Base-by-base conservation (phyloP, 768 basidiomycete species). In the Suillus subaureus region DNA sequence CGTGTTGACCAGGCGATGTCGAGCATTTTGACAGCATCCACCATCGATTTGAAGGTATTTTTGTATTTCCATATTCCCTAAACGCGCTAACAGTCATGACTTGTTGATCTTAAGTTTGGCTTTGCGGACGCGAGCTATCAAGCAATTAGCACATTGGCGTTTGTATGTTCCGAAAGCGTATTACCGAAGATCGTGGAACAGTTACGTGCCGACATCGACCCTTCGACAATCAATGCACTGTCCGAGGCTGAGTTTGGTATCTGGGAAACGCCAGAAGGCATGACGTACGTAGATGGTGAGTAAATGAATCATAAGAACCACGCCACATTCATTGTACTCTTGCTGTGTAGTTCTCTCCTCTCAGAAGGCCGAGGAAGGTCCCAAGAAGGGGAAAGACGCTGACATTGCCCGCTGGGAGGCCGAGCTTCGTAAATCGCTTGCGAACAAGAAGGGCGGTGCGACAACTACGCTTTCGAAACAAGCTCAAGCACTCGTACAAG, bases 391-490 rank as follows among this genome's bases (percentile, higher is more conserved):
- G 16, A 98, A 97, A 70, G 91, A 89, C 65, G 87, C 91, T 6
- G 94, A 93, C 42, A 91, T 97, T 16, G 91, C 93, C 21, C 90
- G 93, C 72, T 99, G 97, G 97, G 97, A 99, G 67, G 91, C 89
- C 33, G 96, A 99, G 66, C 81, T 97, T n/a, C 87, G 96, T 12
- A 89, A 92, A 69, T 87, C 90, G 0, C 81, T 98, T 1, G 92
- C 93, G 7, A 86, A 79, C 63, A 98, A 98, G 80, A 94, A 93
- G 74, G 84, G 86, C 12, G 77, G 82, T 1, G 72, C 77, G 2
- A 70, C 81, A 2, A 79, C 78, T 7, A 80, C 81, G 1, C 76
- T 98, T 21, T 93, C 92, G 1, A 98, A 95, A 73, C 89, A 91
- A 65, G 94, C 97, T 65, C 88, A 91, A 66, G 89, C 87, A 0